phyloP scores from a whole-genome alignment of 345 rosid species.

The Erucastrum elatum region DNA sequence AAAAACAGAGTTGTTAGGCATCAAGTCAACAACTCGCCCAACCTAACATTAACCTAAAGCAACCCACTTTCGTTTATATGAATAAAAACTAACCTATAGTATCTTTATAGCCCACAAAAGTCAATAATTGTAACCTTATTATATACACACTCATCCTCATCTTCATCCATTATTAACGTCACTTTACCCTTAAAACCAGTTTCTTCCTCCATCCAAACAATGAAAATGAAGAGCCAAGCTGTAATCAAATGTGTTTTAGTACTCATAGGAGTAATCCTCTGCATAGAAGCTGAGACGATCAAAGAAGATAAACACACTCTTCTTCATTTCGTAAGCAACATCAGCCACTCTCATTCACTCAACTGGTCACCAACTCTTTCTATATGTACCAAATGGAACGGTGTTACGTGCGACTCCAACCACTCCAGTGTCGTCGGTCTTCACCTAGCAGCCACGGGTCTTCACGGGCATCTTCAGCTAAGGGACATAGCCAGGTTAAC shows the following conservation, averaged over 20 bases:
- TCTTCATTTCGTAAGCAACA: conserved; percentile 61
- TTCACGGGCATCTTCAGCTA: conserved; percentile 54
- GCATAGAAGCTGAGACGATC: conserved; percentile 51
- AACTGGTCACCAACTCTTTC: conserved; percentile 63
- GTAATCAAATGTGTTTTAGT: conserved; percentile 30
- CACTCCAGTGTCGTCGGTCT: conserved; percentile 58
- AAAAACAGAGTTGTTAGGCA: conserved; percentile 34
- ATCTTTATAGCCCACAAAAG: conserved; percentile 8
- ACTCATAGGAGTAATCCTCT: conserved; percentile 45
- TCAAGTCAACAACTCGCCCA: conserved; percentile 46
- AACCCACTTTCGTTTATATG: conserved; percentile 21
- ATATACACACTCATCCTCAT: conserved; percentile 23
- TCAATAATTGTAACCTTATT: conserved; percentile 27
- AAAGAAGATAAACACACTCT: conserved; percentile 61
- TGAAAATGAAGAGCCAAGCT: conserved; percentile 34
- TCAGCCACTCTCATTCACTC: conserved; percentile 57
- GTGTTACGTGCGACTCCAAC: conserved; percentile 64
- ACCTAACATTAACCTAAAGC: conserved; percentile 45
- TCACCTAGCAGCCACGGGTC: conserved; percentile 59
- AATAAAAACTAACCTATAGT: background rate
- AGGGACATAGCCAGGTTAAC: conserved; percentile 64
- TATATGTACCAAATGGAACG: conserved; percentile 74
- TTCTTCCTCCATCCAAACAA: background rate
- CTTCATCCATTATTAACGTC: conserved; percentile 23
- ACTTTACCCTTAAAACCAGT: conserved; percentile 32